Conservation (phyloP, 1,139 yeast species). For the Candida neerlandica region DNA sequence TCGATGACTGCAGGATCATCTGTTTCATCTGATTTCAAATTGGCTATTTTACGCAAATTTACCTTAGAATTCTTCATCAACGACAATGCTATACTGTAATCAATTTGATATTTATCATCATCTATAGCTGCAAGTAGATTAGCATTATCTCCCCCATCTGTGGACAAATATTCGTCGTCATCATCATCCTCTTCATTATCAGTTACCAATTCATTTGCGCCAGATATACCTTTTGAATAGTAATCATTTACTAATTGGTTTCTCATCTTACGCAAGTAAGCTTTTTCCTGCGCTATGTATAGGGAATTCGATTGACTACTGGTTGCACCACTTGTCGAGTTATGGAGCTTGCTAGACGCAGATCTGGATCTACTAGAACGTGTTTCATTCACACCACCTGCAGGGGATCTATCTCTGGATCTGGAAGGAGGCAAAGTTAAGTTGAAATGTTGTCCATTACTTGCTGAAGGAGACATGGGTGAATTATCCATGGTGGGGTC, state of each 20-base stretch:
- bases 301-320: slow-evolving; percentile 33
- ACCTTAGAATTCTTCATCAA: slow-evolving; percentile 39
- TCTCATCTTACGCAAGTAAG: slow-evolving; percentile 64
- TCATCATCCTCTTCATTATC: slow-evolving; percentile 22
- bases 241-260: slow-evolving; percentile 71
- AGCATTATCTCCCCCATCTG: slow-evolving; percentile 30
- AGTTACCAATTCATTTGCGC: slow-evolving; percentile 31
- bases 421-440: background rate
- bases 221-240: slow-evolving; percentile 61
- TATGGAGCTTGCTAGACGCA: slow-evolving; percentile 16
- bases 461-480: background rate
- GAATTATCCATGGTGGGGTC: background rate
- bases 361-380: slow-evolving; percentile 8
- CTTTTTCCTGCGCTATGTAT: slow-evolving; percentile 67
- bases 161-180: slow-evolving; percentile 23
- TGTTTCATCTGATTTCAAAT: slow-evolving; percentile 44
- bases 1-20: slow-evolving; percentile 72
- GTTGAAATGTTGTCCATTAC: slow-evolving; percentile 2
- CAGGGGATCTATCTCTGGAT: slow-evolving; percentile 6
- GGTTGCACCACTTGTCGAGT: background rate
- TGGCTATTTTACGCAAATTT: slow-evolving; percentile 40
- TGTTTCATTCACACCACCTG: background rate
- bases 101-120: slow-evolving; percentile 47
- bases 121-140: slow-evolving; percentile 45
- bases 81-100: slow-evolving; percentile 41